Evolutionary conservation across 2,329 filamentous ascomycete species (phyloP), one percentile per base, ranked within the genome.

Genomic region (Pseudogymnoascus sp.): DNA sequence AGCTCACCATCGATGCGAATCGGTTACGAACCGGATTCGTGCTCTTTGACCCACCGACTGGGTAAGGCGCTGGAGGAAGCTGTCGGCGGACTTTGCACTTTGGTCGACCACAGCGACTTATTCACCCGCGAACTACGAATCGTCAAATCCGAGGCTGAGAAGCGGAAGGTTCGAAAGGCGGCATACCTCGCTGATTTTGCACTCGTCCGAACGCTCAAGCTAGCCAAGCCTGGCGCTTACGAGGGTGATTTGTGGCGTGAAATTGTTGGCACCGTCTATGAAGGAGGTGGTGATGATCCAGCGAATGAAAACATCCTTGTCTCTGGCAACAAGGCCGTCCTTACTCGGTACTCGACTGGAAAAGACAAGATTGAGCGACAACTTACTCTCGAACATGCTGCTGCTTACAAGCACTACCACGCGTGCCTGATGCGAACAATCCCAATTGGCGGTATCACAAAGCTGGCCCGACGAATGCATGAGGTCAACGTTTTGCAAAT

Each of bases 11-110:
- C 67, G 1, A 72, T 71, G 62, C 59, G 69, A 31, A 71, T 73
- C 33, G 71, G 71, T 35, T 73, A 73, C 60, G 71, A 73, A 25
- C 59, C 59, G 8, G 75, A 79, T 63, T 77, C 77, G 9, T 70
- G 71, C 61, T 68, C 70, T 15, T 66, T 79, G 51, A 73, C 71
- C 15, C 69, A 71, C 25, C 71, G 72, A 21, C 67, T 78, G 2
- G 69, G 73, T 33, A 68, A 70, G 13, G 65, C 71, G 12, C 69
- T 77, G 25, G 63, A 68, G 9, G 67, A 71, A 41, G 75, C 76
- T 1, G 74, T 76, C 38, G 55, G 63, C 4, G 72, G 59, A 27
- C 25, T 61, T 29, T 72, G 70, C 36, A 71, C 67, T 1, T 62
- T 73, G 2, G 68, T 73, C 9, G 70, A 71, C 36, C 68, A 71